Conservation (phyloP, 352 stramenopile genomes). For the Thalassiosira ordinaria region DNA sequence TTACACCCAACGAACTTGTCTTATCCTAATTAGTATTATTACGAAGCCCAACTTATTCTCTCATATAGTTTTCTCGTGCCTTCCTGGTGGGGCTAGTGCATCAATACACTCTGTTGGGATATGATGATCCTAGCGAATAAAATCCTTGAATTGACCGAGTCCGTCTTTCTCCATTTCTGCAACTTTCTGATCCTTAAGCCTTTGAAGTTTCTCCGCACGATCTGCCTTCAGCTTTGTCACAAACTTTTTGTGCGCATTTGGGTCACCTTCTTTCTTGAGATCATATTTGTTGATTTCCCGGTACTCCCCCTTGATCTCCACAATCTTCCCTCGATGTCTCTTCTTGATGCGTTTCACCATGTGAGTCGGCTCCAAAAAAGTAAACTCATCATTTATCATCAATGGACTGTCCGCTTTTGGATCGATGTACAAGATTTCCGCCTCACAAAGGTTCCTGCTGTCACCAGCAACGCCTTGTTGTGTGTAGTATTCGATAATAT, state of each 20-base stretch:
- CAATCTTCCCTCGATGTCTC: constrained; percentile 19
- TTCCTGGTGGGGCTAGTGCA: no score
- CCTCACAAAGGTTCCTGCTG: constrained; percentile 3
- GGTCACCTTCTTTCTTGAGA: constrained; percentile 33
- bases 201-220: no score
- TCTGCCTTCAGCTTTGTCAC: no score
- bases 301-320: constrained; percentile 10
- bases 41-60: no score
- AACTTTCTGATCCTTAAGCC: no score
- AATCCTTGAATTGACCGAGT: no score
- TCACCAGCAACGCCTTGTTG: constrained; percentile 11
- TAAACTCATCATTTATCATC: constrained; percentile 21
- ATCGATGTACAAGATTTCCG: constrained; percentile 21
- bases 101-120: no score
- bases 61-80: no score
- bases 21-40: no score
- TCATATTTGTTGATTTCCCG: constrained; percentile 28
- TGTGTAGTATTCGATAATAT: constrained; percentile 39
- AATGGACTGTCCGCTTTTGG: constrained; percentile 20
- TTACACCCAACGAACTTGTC: no score
- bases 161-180: no score
- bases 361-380: constrained; percentile 19
- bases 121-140: no score
- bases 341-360: constrained; percentile 25
- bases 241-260: constrained; percentile 8